Evolutionary conservation across 352 stramenopile genomes (phyloP).

Genomic region (Phytophthora ohioensis): DNA sequence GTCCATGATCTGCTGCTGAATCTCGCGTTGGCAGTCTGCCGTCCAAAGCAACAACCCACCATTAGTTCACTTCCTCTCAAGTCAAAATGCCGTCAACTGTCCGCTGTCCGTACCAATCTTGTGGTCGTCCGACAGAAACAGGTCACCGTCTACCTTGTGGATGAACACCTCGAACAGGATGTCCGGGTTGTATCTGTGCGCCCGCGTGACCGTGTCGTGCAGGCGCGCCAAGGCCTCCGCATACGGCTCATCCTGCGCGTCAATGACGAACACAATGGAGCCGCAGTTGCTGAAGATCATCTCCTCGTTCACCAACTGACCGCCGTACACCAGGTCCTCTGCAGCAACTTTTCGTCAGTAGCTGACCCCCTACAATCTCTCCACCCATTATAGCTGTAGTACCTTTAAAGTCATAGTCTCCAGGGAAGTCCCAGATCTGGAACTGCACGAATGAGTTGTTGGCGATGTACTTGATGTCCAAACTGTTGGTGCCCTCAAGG

Average conservation of each 20-base stretch:
- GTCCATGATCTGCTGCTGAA: constrained; percentile 97
- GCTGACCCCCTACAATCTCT: neutral
- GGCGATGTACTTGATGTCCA: constrained; percentile 97
- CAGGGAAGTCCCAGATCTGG: constrained; percentile 99
- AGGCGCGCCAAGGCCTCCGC: constrained; percentile 87
- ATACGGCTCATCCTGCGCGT: constrained; percentile 96
- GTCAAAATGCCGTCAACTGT: neutral
- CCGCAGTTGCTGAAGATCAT: constrained; percentile 93
- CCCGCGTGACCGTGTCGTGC: constrained; percentile 89
- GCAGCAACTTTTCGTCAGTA: neutral
- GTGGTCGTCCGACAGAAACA: constrained; percentile 98
- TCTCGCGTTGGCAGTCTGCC: constrained; percentile 96
- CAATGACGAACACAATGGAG: constrained; percentile 98
- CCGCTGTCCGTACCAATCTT: constrained; percentile 89
- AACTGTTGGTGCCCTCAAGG: constrained; percentile 86
- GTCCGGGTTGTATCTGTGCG: constrained; percentile 94
- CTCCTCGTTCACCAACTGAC: constrained; percentile 90
- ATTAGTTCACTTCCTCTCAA: neutral
- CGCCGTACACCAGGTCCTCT: constrained; percentile 90
- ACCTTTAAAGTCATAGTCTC: constrained; percentile 94
- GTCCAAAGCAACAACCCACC: neutral
- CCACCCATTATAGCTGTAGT: neutral
- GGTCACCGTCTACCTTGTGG: constrained; percentile 98
- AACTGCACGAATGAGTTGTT: constrained; percentile 99
- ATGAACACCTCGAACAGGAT: constrained; percentile 99